Percentiles rank a stretch among this genome's conserved stretches.
Evolutionary conservation across 2,329 filamentous ascomycete genomes (phyloP).

Genomic region (Pestalotiopsis sp.): DNA sequence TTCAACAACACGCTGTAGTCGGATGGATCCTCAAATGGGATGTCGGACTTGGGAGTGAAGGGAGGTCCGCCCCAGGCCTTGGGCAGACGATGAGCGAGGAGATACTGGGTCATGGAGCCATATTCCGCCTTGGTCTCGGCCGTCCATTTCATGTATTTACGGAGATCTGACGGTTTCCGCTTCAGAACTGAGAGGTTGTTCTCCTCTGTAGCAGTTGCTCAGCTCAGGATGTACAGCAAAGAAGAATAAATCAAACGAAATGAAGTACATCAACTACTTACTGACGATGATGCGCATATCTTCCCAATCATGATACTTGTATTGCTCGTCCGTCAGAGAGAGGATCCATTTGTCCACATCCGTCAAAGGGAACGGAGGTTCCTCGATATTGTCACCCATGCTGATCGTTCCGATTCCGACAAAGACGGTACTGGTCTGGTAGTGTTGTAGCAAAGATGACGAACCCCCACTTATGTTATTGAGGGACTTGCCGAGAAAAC

Average conservation of each 20-base stretch:
- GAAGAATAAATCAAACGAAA: not conserved
- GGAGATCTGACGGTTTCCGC: conserved; percentile 78
- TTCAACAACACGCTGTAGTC: conserved; percentile 78
- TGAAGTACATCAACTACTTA: conserved; percentile 35
- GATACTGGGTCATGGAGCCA: conserved; percentile 79
- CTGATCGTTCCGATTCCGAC: conserved; percentile 1
- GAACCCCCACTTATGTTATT: not conserved
- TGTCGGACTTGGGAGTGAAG: conserved; percentile 51
- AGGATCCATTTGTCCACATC: conserved; percentile 61
- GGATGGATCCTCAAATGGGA: conserved; percentile 55
- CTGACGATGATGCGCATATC: conserved; percentile 70
- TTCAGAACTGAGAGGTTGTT: conserved; percentile 76
- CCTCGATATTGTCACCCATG: conserved; percentile 43
- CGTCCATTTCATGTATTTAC: conserved; percentile 79
- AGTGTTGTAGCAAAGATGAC: not conserved
- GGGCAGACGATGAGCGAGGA: conserved; percentile 72
- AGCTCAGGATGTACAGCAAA: conserved; percentile 25
- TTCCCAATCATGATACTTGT: conserved; percentile 72
- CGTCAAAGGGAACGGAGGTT: conserved; percentile 61
- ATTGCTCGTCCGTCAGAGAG: conserved; percentile 70
- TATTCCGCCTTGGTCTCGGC: conserved; percentile 69
- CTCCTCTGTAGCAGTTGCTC: conserved; percentile 33
- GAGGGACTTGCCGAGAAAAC: not conserved
- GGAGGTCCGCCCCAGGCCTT: conserved; percentile 65
- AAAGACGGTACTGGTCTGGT: not conserved